Conservation (phyloP, 345 rosid species). For the Salix caprea region DNA sequence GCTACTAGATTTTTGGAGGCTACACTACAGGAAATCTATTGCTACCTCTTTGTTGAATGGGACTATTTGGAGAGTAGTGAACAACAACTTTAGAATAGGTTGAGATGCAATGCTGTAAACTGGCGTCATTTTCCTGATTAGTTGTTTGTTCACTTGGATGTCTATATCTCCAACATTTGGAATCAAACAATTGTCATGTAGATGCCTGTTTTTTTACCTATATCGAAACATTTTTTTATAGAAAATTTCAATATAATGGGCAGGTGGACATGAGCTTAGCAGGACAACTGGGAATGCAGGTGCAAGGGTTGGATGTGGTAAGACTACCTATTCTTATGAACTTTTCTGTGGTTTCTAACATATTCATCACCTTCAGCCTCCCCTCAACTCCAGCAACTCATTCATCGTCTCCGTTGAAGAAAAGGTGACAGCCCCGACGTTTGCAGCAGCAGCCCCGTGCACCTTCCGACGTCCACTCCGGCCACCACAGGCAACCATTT, state of each 20-base stretch:
- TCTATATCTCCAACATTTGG: not conserved
- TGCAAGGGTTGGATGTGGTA: conserved; percentile 91
- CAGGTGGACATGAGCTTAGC: conserved; percentile 93
- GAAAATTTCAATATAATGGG: not conserved
- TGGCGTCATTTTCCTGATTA: not conserved
- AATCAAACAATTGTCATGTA: not conserved
- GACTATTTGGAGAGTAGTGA: not conserved
- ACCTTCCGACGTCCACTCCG: no score
- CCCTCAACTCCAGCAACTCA: no score
- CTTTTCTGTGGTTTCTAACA: not conserved
- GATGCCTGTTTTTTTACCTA: not conserved
- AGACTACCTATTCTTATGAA: not conserved
- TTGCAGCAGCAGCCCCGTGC: no score
- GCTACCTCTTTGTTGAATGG: not conserved
- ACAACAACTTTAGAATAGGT: not conserved
- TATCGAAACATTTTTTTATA: not conserved
- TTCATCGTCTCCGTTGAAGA: no score
- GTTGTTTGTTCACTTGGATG: not conserved
- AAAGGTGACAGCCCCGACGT: no score
- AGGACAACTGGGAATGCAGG: conserved; percentile 93
- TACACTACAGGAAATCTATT: not conserved
- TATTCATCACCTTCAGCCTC: no score
- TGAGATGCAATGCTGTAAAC: not conserved
- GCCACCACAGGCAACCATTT: no score
- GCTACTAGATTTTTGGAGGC: not conserved